Evolutionary conservation across 371 early-diverging fungal species (phyloP), one percentile per base, ranked within the genome.

Genomic region (Mortierella sp.): DNA sequence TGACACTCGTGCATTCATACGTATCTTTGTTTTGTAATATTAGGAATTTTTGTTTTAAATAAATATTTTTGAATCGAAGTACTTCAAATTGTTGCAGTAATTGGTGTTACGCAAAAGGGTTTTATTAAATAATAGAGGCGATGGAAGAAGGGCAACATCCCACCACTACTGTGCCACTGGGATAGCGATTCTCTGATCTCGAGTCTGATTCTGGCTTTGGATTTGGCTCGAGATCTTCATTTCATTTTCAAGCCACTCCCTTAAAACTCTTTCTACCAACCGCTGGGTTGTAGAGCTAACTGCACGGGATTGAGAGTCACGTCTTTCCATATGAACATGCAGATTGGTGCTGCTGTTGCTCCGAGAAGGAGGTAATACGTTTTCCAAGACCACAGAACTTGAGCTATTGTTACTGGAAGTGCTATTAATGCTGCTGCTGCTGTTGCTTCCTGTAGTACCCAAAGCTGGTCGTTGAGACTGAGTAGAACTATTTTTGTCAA

Each of bases 241-340:
- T 16, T 68, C 63, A 18, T 58, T 64, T 22, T 72, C 73, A 10
- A 80, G 61, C 89, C 90, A 90, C 32, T 90, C 86, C n/a, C 87
- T 76, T 39, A 90, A 68, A 10, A 89, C 87, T 0, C 89, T 80
- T 35, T 85, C 86, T 4, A 88, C 84, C 55, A 77, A 52, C 14
- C 78, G 72, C 64, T 68, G 71, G 5, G 78, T 83, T 18, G 75
- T 78, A n/a, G 71, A 68, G 54, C 74, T 83, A 8, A 69, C 67
- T 4, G 73, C 30, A 52, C 77, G 65, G 24, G 60, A 62, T 22
- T 70, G 62, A 16, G 55, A 58, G 5, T 57, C 49, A 5, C 51
- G 11, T 45, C 63, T 10, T 14, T 55, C 8, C 54, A 64, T 59
- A 47, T 72, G 72, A 24, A 72, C 65, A 59, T 64, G 72, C 2